Evolutionary conservation across 1,139 yeast genomes (phyloP).

Genomic region (Taphrina wiesneri): DNA sequence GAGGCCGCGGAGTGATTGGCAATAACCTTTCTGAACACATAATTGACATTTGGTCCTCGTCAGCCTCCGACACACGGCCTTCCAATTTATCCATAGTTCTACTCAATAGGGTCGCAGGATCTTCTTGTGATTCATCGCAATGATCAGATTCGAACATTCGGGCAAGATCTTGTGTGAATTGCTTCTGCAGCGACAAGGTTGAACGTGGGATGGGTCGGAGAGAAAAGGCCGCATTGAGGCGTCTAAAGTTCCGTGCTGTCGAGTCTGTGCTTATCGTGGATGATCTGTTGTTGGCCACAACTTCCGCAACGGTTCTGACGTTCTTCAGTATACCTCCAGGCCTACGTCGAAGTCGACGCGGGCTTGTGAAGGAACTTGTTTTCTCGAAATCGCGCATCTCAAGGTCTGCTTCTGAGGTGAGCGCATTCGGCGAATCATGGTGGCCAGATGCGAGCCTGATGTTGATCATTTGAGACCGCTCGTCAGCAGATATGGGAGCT

Average conservation of each 20-base stretch:
- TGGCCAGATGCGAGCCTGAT: no score
- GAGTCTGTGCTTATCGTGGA: neutral
- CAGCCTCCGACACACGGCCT: neutral
- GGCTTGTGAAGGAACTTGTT: neutral
- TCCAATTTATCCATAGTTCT: constrained; percentile 11
- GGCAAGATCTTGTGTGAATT: neutral
- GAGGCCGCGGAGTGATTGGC: neutral
- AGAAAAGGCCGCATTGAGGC: neutral
- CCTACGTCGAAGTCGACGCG: constrained; percentile 9
- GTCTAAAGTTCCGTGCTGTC: neutral
- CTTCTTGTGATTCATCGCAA: constrained; percentile 5
- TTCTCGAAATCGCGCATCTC: no score
- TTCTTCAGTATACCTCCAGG: constrained; percentile 13
- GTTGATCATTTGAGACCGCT: no score
- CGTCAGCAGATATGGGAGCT: no score
- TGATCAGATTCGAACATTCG: neutral
- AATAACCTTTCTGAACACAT: neutral
- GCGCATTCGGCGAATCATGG: no score
- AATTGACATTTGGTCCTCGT: neutral
- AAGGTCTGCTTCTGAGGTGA: no score
- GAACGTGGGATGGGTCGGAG: neutral
- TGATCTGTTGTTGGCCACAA: neutral
- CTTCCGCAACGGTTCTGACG: constrained; percentile 1
- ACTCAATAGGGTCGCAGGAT: neutral
- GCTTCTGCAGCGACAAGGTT: neutral